These are phyloP conservation scores for Craspedostauros australis DNA, from an alignment of 108 stramenopile genomes.

Conservation along the genomic window DNA sequence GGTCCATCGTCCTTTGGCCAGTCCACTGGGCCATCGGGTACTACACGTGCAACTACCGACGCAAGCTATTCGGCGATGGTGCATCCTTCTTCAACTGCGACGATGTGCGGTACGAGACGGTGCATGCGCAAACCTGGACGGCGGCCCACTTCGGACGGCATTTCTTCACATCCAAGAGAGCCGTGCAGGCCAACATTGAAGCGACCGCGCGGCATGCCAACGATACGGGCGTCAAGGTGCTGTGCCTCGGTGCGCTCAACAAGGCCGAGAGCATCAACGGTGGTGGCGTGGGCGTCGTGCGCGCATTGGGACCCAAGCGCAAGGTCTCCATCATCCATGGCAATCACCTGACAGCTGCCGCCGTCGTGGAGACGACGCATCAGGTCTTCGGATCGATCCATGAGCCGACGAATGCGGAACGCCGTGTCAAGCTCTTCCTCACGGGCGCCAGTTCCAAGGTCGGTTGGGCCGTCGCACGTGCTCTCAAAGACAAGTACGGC, in stretches of 20 bases:
- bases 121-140: conserved; percentile 37
- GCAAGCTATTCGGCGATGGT: conserved; percentile 29
- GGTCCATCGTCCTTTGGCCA: conserved; percentile 36
- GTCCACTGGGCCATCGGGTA: conserved; percentile 38
- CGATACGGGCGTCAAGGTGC: conserved; percentile 35
- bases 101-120: conserved; percentile 23
- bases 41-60: conserved; percentile 39
- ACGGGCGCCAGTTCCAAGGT: conserved; percentile 57
- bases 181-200: conserved; percentile 38
- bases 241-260: conserved; percentile 52
- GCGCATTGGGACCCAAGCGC: conserved; percentile 30
- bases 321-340: conserved; percentile 47
- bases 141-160: conserved; percentile 47
- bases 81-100: conserved; percentile 47
- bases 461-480: conserved; percentile 50
- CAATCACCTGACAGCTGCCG: conserved; percentile 51
- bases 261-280: conserved; percentile 59
- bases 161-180: conserved; percentile 28
- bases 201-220: conserved; percentile 50
- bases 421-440: conserved; percentile 31
- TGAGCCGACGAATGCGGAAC: too few species aligned
- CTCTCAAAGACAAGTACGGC: conserved; percentile 28
- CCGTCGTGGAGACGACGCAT: conserved; percentile 35
- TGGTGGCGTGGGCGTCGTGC: conserved; percentile 40
- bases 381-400: conserved; percentile 29